phyloP scores from a whole-genome alignment of 352 stramenopile species.

The Phytophthora sojae region DNA sequence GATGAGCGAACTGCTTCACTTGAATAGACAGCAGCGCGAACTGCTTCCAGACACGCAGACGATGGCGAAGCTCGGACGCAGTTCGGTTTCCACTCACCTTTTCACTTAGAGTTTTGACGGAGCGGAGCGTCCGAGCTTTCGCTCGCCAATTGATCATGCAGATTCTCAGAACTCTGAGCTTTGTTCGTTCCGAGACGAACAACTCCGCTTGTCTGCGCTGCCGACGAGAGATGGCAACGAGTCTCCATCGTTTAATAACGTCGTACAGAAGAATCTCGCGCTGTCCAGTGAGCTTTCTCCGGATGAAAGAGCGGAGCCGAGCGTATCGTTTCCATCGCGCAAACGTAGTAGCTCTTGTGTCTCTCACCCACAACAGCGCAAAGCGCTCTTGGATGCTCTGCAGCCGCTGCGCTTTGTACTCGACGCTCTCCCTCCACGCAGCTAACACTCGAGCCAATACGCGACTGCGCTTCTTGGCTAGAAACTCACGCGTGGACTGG shows the following conservation, averaged over 20 bases:
- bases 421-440: conserved; percentile 44
- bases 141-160: conserved; percentile 26
- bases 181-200: background rate
- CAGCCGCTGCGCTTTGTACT: conserved; percentile 14
- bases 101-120: conserved; percentile 16
- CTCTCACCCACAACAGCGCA: conserved; percentile 31
- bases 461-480: conserved; percentile 18
- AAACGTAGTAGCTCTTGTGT: conserved; percentile 24
- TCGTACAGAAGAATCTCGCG: conserved; percentile 1
- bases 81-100: conserved; percentile 17
- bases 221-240: background rate
- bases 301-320: conserved; percentile 8
- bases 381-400: conserved; percentile 45
- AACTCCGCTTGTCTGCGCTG: conserved; percentile 5
- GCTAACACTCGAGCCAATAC: conserved; percentile 42
- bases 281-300: conserved; percentile 7
- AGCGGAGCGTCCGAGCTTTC: conserved; percentile 9
- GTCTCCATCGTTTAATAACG: conserved; percentile 26
- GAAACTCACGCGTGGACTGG: conserved; percentile 11
- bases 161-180: background rate
- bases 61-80: conserved; percentile 13
- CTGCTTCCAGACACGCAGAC: conserved; percentile 30
- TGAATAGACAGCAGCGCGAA: conserved; percentile 16
- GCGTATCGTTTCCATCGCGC: conserved; percentile 28
- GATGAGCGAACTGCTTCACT: conserved; percentile 14